Conservation (phyloP, 352 stramenopile species). For the Aphanomyces cochlioides region DNA sequence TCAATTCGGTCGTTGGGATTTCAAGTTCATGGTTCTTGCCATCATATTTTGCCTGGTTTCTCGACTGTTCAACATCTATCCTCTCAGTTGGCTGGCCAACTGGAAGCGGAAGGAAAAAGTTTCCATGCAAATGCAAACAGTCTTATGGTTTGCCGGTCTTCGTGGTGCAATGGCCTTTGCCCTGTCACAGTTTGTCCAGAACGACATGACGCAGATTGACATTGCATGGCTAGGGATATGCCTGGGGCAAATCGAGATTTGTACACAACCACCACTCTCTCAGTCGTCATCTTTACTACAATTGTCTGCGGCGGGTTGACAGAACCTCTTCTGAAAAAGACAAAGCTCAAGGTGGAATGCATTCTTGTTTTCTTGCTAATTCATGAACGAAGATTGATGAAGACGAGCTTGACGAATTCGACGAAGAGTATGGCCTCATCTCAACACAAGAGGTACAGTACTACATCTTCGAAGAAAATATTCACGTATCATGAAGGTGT, state of each 20-base stretch:
- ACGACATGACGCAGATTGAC: background rate
- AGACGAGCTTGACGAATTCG: constrained; percentile 12
- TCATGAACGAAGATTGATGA: constrained; percentile 9
- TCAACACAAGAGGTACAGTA: constrained; percentile 7
- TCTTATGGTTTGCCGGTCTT: constrained; percentile 87
- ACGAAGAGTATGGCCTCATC: constrained; percentile 26
- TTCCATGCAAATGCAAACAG: constrained; percentile 87
- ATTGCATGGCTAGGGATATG: constrained; percentile 77
- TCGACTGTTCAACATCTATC: constrained; percentile 93
- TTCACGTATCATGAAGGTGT: constrained; percentile 32
- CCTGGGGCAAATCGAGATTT: constrained; percentile 89
- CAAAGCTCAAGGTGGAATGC: constrained; percentile 49
- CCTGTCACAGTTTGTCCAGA: constrained; percentile 55
- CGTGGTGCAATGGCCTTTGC: constrained; percentile 87
- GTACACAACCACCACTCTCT: constrained; percentile 68
- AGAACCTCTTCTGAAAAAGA: constrained; percentile 83
- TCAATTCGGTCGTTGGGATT: constrained; percentile 75
- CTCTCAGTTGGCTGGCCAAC: constrained; percentile 74
- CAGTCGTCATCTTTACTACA: constrained; percentile 95
- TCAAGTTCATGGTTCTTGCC: constrained; percentile 81
- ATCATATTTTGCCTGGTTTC: constrained; percentile 85
- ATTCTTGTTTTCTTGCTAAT: background rate
- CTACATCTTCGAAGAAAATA: background rate
- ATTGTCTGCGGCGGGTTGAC: constrained; percentile 92
- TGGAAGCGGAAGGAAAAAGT: constrained; percentile 57